Conservation (phyloP, 495 filamentous ascomycete genomes). For the Xylaria scruposa region DNA sequence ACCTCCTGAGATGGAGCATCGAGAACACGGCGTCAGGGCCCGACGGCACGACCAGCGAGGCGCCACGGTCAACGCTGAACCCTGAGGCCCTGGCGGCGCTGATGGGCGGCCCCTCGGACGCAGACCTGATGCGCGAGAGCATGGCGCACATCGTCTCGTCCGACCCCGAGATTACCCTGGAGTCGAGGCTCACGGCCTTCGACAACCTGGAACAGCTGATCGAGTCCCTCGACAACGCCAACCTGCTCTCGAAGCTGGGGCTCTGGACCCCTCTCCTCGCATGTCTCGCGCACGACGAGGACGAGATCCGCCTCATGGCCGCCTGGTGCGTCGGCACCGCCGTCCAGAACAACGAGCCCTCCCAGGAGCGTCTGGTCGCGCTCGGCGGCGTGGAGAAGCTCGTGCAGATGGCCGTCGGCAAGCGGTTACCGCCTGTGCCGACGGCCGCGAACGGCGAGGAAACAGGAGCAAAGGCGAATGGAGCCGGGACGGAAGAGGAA, state of each 20-base stretch:
- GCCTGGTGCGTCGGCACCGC: constrained; percentile 94
- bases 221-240: constrained; percentile 93
- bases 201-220: constrained; percentile 96
- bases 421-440: constrained; percentile 27
- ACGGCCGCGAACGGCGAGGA: constrained; percentile 21
- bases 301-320: constrained; percentile 77
- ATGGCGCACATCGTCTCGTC: constrained; percentile 74
- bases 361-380: constrained; percentile 77
- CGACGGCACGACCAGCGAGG: constrained; percentile 48
- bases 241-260: constrained; percentile 78
- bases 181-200: constrained; percentile 85
- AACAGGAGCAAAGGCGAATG: constrained; percentile 18
- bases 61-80: constrained; percentile 56
- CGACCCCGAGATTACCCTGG: constrained; percentile 65
- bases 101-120: constrained; percentile 80
- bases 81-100: constrained; percentile 72
- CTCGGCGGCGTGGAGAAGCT: constrained; percentile 74
- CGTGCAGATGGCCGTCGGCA: constrained; percentile 64
- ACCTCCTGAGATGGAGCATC: constrained; percentile 93
- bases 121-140: constrained; percentile 83
- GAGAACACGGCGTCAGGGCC: constrained; percentile 67
- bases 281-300: constrained; percentile 69
- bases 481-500: constrained; percentile 46
- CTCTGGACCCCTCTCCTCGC: constrained; percentile 82
- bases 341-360: constrained; percentile 90